A percentile compares a stretch with the other conserved stretches of the same genome.
Evolutionary conservation across 1,139 yeast species (phyloP).

Genomic region (Geotrichum candidum): DNA sequence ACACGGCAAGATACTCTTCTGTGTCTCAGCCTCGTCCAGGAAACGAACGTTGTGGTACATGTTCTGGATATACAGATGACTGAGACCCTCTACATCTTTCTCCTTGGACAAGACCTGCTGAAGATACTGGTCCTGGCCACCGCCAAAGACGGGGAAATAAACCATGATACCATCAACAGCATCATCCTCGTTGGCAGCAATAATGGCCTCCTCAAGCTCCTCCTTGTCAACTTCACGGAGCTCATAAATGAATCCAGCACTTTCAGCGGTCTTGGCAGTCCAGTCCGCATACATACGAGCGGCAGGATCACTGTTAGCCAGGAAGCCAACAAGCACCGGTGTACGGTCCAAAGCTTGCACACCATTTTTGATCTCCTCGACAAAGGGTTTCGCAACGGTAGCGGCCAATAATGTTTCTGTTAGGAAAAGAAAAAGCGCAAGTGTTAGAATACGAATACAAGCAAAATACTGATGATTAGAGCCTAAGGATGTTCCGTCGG

Average conservation of each 20-base stretch:
- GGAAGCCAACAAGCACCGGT: constrained; percentile 81
- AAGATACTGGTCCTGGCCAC: constrained; percentile 87
- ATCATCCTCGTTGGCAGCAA: constrained; percentile 74
- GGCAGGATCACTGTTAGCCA: constrained; percentile 92
- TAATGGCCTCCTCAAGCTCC: constrained; percentile 73
- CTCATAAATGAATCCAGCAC: constrained; percentile 80
- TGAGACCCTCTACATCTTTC: constrained; percentile 93
- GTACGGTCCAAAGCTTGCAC: constrained; percentile 46
- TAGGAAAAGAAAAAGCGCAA: neutral
- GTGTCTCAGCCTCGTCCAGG: constrained; percentile 59
- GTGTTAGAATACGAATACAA: neutral
- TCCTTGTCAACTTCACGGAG: constrained; percentile 69
- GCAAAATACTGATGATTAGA: neutral
- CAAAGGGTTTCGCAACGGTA: constrained; percentile 74
- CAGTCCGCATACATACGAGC: constrained; percentile 92
- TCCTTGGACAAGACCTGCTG: constrained; percentile 83
- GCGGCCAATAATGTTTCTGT: constrained; percentile 80
- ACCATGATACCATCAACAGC: constrained; percentile 89
- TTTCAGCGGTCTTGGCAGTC: constrained; percentile 88
- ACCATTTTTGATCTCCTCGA: constrained; percentile 60
- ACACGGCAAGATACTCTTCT: constrained; percentile 88
- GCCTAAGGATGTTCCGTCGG: neutral
- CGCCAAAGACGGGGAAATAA: constrained; percentile 96
- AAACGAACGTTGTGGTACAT: constrained; percentile 88
- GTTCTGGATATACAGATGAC: constrained; percentile 85